Conservation (phyloP, 2,329 filamentous ascomycete species). For the Nakataea oryzae region DNA sequence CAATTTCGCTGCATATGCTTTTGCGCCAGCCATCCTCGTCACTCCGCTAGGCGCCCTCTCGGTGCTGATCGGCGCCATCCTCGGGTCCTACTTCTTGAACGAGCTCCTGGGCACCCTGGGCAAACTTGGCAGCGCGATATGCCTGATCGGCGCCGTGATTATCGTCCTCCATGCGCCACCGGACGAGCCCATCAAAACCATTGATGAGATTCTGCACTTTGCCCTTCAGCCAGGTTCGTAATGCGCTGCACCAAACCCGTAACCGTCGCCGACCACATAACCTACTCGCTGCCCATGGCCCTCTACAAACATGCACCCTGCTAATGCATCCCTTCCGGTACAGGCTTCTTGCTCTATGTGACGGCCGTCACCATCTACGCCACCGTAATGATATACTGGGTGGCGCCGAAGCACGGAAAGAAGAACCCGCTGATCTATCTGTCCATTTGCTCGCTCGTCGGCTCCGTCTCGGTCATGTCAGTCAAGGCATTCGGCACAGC, state of each 20-base stretch:
- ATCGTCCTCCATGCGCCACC: constrained; percentile 96
- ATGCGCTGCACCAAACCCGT: background rate
- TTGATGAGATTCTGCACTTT: constrained; percentile 84
- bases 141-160: constrained; percentile 89
- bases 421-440: constrained; percentile 94
- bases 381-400: constrained; percentile 88
- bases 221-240: constrained; percentile 78
- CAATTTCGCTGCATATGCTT: constrained; percentile 97
- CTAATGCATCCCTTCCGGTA: constrained; percentile 10
- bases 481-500: constrained; percentile 98
- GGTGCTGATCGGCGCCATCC: constrained; percentile 86
- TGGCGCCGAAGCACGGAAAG: constrained; percentile 83
- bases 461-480: constrained; percentile 96
- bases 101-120: constrained; percentile 86
- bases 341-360: constrained; percentile 87
- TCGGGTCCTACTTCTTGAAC: constrained; percentile 88
- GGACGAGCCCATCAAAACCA: constrained; percentile 80
- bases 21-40: constrained; percentile 96
- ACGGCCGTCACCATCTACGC: constrained; percentile 72
- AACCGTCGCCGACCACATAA: background rate
- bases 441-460: constrained; percentile 94
- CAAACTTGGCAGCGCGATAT: constrained; percentile 91
- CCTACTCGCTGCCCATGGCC: too few relatives aligned
- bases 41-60: constrained; percentile 89
- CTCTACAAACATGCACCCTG: background rate